A percentile compares a stretch with the other conserved stretches of the same genome.
phyloP scores from a whole-genome alignment of 371 early-diverging fungal species.

The Antonospora locustae region DNA sequence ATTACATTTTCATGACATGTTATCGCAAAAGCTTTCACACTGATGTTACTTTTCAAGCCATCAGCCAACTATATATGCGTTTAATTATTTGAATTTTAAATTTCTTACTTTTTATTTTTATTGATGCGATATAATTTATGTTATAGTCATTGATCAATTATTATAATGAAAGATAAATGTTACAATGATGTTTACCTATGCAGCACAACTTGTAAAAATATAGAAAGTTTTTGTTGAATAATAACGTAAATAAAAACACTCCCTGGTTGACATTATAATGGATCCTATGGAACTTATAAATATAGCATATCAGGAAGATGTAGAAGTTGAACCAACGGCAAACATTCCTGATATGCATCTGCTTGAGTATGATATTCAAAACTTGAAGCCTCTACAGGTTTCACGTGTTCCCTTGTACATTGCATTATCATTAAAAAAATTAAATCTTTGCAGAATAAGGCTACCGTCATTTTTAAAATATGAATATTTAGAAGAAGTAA shows the following conservation, averaged over 20 bases:
- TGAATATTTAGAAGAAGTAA: conserved; percentile 7
- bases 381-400: conserved; percentile 14
- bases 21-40: no score
- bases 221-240: background rate
- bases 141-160: background rate
- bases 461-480: conserved; percentile 18
- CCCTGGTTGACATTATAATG: conserved; percentile 4
- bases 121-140: background rate
- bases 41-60: no score
- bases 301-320: conserved; percentile 16
- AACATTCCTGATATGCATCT: conserved; percentile 11
- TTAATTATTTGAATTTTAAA: background rate
- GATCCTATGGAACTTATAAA: conserved; percentile 18
- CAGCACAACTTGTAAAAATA: background rate
- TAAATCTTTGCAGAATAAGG: conserved; percentile 19
- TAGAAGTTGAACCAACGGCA: conserved; percentile 30
- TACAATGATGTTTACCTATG: background rate
- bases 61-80: no score
- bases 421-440: conserved; percentile 33
- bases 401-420: conserved; percentile 30
- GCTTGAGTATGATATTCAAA: background rate
- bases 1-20: no score
- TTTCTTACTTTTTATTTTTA: background rate
- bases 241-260: no score
- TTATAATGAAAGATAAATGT: background rate